Evolutionary conservation across 2,329 filamentous ascomycete genomes (phyloP).

Genomic region (Emergomyces africanus): DNA sequence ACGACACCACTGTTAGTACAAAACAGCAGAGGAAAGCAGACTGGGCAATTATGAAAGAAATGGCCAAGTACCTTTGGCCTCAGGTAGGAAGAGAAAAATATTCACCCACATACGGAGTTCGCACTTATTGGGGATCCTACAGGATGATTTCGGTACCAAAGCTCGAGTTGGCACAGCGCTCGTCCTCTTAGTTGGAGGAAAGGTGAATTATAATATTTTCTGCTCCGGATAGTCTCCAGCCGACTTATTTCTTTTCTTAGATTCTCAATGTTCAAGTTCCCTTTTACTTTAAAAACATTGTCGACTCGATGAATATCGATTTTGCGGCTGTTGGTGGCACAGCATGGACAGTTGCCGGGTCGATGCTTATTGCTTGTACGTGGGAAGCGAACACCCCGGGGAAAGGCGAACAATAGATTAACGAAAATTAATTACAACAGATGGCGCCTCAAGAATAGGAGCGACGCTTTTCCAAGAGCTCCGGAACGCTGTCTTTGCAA

Average conservation of each 20-base stretch:
- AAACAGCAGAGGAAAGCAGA: constrained; percentile 92
- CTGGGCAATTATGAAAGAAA: constrained; percentile 98
- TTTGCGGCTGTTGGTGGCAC: constrained; percentile 77
- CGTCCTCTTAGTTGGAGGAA: constrained; percentile 70
- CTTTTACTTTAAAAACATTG: constrained; percentile 97
- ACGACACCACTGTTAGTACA: constrained; percentile 52
- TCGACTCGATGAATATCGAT: constrained; percentile 96
- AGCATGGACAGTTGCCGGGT: constrained; percentile 74
- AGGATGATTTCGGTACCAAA: constrained; percentile 67
- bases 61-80: constrained; percentile 93
- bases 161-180: constrained; percentile 77
- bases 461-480: constrained; percentile 86
- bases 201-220: constrained; percentile 38
- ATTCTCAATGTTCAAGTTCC: constrained; percentile 93
- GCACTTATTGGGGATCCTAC: constrained; percentile 6
- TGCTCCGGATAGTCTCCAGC: constrained; percentile 2
- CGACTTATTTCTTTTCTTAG: constrained; percentile 23
- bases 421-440: constrained; percentile 21
- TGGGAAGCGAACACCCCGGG: neutral
- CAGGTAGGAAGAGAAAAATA: constrained; percentile 39
- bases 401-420: neutral
- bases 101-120: neutral
- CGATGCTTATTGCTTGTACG: constrained; percentile 78
- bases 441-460: constrained; percentile 77
- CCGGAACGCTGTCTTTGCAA: constrained; percentile 92